Percentiles rank a stretch among this genome's conserved stretches.
phyloP scores from a whole-genome alignment of 345 rosid genomes.

The Lumnitzera racemosa region DNA sequence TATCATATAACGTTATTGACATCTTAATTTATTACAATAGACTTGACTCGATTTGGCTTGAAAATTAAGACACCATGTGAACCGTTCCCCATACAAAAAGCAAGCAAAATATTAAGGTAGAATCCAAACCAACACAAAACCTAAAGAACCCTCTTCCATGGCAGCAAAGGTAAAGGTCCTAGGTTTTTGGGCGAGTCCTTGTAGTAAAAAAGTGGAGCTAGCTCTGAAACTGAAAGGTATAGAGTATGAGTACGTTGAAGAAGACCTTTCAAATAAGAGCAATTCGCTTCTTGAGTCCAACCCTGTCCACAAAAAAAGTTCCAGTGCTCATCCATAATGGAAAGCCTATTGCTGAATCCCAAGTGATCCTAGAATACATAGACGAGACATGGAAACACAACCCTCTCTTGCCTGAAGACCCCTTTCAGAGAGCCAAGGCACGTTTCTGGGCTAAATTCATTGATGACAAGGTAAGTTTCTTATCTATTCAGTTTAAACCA shows the following conservation, averaged over 20 bases:
- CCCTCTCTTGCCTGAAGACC: slow-evolving; percentile 17
- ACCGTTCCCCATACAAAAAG: no score
- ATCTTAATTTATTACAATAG: no score
- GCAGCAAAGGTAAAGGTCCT: slow-evolving; percentile 15
- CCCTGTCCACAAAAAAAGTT: slow-evolving; percentile 25
- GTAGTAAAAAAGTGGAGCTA: slow-evolving; percentile 17
- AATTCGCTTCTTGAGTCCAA: slow-evolving; percentile 20
- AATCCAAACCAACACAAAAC: no score
- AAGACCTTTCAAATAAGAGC: slow-evolving; percentile 13
- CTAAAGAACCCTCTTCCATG: no score
- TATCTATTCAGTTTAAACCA: no score
- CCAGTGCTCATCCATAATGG: slow-evolving; percentile 26
- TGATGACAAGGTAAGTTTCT: slow-evolving; percentile 19
- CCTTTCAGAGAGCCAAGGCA: slow-evolving; percentile 18
- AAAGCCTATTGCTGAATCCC: slow-evolving; percentile 18
- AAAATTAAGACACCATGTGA: no score
- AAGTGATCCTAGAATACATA: slow-evolving; percentile 22
- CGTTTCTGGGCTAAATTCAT: slow-evolving; percentile 28
- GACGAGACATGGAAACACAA: slow-evolving; percentile 27
- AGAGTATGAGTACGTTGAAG: slow-evolving; percentile 10
- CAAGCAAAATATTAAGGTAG: no score
- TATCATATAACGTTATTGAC: no score
- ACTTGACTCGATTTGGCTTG: no score
- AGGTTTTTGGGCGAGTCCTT: slow-evolving; percentile 18
- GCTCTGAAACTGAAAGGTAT: slow-evolving; percentile 29